These are phyloP conservation scores for Chaetomium globosum DNA, from an alignment of 2,329 filamentous ascomycete genomes.

Conservation along the genomic window DNA sequence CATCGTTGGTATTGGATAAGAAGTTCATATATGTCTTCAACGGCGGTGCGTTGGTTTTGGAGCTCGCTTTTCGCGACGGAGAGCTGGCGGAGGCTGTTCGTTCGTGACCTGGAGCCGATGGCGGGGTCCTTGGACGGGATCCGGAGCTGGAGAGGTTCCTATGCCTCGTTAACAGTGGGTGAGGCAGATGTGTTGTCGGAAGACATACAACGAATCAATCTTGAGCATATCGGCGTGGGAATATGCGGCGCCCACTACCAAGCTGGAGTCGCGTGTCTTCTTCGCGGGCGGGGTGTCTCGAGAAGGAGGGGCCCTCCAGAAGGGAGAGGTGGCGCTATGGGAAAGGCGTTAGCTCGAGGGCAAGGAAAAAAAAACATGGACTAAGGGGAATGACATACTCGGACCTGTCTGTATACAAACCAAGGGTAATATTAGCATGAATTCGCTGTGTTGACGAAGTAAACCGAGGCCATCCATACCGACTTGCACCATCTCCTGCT, in stretches of 20 bases:
- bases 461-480: slow-evolving; percentile 59
- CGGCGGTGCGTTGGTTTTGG: slow-evolving; percentile 62
- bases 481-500: slow-evolving; percentile 99
- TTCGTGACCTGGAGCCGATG: slow-evolving; percentile 59
- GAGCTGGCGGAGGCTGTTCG: slow-evolving; percentile 57
- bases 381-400: slow-evolving; percentile 54
- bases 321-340: slow-evolving; percentile 79
- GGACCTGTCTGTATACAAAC: slow-evolving; percentile 55
- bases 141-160: slow-evolving; percentile 64
- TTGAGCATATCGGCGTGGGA: slow-evolving; percentile 95
- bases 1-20: slow-evolving; percentile 77
- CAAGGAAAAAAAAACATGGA: slow-evolving; percentile 36
- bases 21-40: slow-evolving; percentile 79
- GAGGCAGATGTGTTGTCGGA: neutral
- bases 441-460: neutral
- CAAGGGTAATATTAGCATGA: slow-evolving; percentile 32
- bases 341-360: slow-evolving; percentile 37
- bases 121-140: slow-evolving; percentile 75
- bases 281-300: slow-evolving; percentile 56
- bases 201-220: slow-evolving; percentile 73
- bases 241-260: slow-evolving; percentile 91
- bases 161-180: slow-evolving; percentile 24
- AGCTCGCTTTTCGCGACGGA: slow-evolving; percentile 54
- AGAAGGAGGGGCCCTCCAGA: slow-evolving; percentile 70
- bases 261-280: slow-evolving; percentile 64